Percentiles rank a stretch among this genome's conserved stretches.
Evolutionary conservation across 73 alveolate genomes (phyloP).

Genomic region (Paramecium bursaria): DNA sequence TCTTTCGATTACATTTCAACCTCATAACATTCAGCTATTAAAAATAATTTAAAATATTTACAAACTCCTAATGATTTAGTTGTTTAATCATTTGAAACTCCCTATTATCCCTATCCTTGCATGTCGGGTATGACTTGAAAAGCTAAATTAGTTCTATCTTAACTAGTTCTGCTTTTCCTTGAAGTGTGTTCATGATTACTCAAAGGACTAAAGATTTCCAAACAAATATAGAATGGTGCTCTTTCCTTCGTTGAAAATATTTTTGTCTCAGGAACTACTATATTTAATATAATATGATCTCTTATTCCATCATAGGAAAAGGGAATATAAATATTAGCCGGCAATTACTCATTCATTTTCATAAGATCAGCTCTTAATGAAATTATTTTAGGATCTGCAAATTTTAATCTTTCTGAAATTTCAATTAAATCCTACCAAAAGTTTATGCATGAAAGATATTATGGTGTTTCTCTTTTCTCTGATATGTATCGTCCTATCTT

Average conservation of each 20-base stretch:
- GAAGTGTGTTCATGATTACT: too few relatives aligned
- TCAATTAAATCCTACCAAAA: conserved; percentile 67
- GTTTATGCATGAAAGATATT: conserved; percentile 46
- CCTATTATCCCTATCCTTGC: not conserved
- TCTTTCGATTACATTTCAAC: conserved; percentile 16
- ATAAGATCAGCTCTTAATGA: conserved; percentile 64
- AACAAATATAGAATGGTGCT: conserved; percentile 80
- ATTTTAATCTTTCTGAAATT: conserved; percentile 59
- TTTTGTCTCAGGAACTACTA: conserved; percentile 70
- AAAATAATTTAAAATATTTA: not conserved
- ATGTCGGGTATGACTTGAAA: not conserved
- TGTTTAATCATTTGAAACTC: conserved; percentile 10
- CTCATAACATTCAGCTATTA: conserved; percentile 17
- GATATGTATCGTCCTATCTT: conserved; percentile 20
- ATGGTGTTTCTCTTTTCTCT: conserved; percentile 4
- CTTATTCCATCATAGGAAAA: conserved; percentile 65
- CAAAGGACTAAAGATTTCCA: conserved; percentile 74
- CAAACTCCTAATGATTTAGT: not conserved
- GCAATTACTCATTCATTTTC: conserved; percentile 70
- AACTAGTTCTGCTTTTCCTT: conserved; percentile 51
- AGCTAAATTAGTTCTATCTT: not conserved
- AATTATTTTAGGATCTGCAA: conserved; percentile 70
- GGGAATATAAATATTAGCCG: conserved; percentile 81
- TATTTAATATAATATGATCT: conserved; percentile 70
- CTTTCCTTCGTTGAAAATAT: conserved; percentile 77